Percentiles rank a stretch among this genome's conserved stretches.
phyloP scores from a whole-genome alignment of 305 asterid species.

The Fraxinus albicans region DNA sequence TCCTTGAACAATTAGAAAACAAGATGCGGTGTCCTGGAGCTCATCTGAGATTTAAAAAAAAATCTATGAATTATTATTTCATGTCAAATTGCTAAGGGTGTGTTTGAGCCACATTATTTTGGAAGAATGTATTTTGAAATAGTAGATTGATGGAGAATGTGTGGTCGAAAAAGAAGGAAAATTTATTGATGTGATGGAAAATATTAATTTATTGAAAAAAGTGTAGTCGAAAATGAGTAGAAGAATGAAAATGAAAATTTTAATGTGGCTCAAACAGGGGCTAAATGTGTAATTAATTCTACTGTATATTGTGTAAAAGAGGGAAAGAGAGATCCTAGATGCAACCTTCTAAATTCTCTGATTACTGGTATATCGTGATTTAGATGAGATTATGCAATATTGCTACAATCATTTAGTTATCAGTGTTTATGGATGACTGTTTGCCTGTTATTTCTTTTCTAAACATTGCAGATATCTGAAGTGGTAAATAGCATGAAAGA shows the following conservation, averaged over 20 bases:
- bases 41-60: background rate
- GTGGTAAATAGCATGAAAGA: constrained; percentile 58
- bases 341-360: background rate
- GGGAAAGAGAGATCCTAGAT: background rate
- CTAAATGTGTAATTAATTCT: background rate
- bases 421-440: background rate
- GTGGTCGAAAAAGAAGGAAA: too few relatives aligned
- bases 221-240: too few relatives aligned
- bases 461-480: constrained; percentile 50
- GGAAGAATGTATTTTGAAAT: too few relatives aligned
- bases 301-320: background rate
- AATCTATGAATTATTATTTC: background rate
- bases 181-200: too few relatives aligned
- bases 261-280: too few relatives aligned
- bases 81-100: background rate
- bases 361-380: background rate
- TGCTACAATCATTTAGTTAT: background rate
- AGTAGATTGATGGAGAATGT: too few relatives aligned
- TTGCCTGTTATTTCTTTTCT: constrained; percentile 9
- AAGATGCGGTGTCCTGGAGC: background rate
- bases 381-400: background rate
- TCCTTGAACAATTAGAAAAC: background rate
- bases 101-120: too few relatives aligned
- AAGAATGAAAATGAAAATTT: too few relatives aligned
- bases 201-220: too few relatives aligned